Evolutionary conservation across 331 rosid genomes (phyloP), one percentile per base, ranked within the genome.

Genomic region (Spiraea crenata): DNA sequence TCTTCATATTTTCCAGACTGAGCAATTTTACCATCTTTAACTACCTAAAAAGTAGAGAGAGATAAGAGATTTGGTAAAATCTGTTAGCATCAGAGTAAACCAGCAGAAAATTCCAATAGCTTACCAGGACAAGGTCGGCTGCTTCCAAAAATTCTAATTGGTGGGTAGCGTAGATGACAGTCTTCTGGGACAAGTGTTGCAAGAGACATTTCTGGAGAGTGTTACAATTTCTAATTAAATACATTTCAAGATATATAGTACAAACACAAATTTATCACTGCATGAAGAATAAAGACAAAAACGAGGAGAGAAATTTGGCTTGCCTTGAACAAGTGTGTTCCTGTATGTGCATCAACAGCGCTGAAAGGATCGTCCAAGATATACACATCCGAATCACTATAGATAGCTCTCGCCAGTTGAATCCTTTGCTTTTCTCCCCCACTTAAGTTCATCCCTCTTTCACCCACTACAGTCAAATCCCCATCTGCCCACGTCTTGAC

Each of bases 361-460:
- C 98, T 93, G 69, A 93, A 89, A 81, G 98, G 98, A 44, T 93
- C 98, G 19, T 93, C 98, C 14, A 93, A 79, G 79, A 93, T 88
- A 71, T 87, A 93, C 73, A 93, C 81, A 80, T 90, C 98, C 0
- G 97, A 84, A 81, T 87, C 88, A 80, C 83, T 85, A 69, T 90
- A 93, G 56, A 89, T 84, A 44, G 98, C 98, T 63, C 98, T 83
- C 34, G 97, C 98, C 48, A 93, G 82, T 79, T 93, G 98, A 83
- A 93, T 77, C 72, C 97, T 78, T 77, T 93, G 98, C 74, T 93
- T 93, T 67, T 93, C 91, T 35, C 98, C 98, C 40, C 98, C 98
- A 67, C 98, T 93, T 73, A 93, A 81, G 86, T 93, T 93, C 74
- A 88, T 70, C 63, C 98, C 98, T 76, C 97, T 87, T 81, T 93